These are phyloP conservation scores for Ascobolus immersus DNA, from an alignment of 495 filamentous ascomycete species.

Conservation along the genomic window DNA sequence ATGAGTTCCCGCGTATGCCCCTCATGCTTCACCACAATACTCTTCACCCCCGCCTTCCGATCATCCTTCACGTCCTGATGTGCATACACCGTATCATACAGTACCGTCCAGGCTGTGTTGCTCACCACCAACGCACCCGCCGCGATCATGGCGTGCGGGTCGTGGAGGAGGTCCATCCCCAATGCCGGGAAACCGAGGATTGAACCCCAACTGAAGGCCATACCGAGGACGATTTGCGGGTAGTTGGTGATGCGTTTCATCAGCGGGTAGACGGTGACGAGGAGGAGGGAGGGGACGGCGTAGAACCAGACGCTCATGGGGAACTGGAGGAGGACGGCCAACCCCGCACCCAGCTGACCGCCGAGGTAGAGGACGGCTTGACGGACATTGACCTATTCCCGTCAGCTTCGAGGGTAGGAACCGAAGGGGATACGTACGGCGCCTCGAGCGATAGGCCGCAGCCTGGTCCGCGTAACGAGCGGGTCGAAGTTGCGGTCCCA, in stretches of 20 bases:
- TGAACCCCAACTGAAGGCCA: constrained; percentile 93
- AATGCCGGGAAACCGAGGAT: constrained; percentile 90
- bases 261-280: constrained; percentile 68
- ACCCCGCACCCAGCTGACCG: constrained; percentile 50
- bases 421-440: too few relatives aligned
- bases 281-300: constrained; percentile 54
- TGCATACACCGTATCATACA: constrained; percentile 98
- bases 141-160: constrained; percentile 34
- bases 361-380: constrained; percentile 62
- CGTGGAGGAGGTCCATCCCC: constrained; percentile 49
- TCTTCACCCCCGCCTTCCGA: constrained; percentile 77
- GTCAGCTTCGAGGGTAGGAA: too few relatives aligned
- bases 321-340: constrained; percentile 66
- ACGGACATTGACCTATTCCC: too few relatives aligned
- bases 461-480: constrained; percentile 60
- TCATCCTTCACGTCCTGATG: constrained; percentile 97
- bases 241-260: constrained; percentile 89
- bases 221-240: constrained; percentile 69
- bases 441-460: constrained; percentile 68
- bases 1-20: constrained; percentile 68
- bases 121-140: constrained; percentile 56
- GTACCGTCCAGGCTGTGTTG: constrained; percentile 76
- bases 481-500: constrained; percentile 89
- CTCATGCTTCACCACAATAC: constrained; percentile 73
- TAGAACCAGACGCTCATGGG: constrained; percentile 64